phyloP scores from a whole-genome alignment of 2,329 filamentous ascomycete species.

The Aspergillus caelatus region DNA sequence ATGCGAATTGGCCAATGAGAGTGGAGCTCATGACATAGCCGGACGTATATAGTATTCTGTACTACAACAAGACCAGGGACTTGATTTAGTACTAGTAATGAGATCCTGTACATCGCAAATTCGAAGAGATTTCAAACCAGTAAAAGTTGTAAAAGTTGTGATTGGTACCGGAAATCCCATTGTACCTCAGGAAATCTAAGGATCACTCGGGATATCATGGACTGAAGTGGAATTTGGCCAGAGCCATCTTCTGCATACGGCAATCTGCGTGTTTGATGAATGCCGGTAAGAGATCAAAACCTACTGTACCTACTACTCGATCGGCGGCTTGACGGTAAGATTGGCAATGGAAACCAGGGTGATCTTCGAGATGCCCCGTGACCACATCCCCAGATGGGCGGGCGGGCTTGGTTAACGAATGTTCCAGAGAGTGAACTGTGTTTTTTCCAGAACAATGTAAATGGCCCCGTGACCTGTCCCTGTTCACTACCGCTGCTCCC shows the following conservation, averaged over 20 bases:
- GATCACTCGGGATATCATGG: neutral
- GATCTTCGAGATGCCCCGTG: constrained; percentile 4
- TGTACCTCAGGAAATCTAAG: neutral
- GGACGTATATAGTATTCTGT: no score
- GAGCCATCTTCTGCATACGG: neutral
- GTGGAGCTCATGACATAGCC: neutral
- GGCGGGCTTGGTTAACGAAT: neutral
- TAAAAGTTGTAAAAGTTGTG: neutral
- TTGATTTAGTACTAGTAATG: neutral
- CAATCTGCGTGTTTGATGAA: neutral
- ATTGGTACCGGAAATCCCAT: neutral
- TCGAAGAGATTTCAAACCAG: neutral
- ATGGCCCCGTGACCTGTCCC: constrained; percentile 12
- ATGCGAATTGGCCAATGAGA: constrained; percentile 1
- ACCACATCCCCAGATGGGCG: neutral
- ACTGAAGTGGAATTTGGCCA: neutral
- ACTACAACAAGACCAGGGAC: neutral
- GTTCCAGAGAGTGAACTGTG: neutral
- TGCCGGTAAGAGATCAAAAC: neutral
- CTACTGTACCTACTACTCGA: neutral
- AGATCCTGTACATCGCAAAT: neutral
- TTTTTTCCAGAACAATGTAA: constrained; percentile 6
- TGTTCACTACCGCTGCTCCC: neutral
- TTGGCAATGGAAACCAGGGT: neutral
- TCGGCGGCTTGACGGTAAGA: neutral